These are phyloP conservation scores for Epichloe baconii DNA, from an alignment of 2,329 filamentous ascomycete species.

Conservation along the genomic window DNA sequence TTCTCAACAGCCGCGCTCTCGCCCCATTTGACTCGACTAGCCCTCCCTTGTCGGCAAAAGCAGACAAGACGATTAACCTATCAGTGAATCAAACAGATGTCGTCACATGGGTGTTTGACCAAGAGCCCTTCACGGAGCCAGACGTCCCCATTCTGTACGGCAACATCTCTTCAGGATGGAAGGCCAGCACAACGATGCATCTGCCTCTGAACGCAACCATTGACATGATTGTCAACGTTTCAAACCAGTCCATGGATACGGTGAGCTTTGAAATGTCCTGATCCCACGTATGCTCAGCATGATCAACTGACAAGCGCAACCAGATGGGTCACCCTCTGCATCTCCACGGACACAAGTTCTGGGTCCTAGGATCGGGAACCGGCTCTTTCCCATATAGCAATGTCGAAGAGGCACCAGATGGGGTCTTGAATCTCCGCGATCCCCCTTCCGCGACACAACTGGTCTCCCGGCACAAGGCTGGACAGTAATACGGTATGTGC, in stretches of 20 bases:
- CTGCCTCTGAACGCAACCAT: constrained; percentile 1
- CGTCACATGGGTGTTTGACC: constrained; percentile 1
- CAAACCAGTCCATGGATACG: constrained; percentile 3
- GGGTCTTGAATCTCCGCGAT: background rate
- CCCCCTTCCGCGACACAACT: constrained; percentile 4
- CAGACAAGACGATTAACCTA: background rate
- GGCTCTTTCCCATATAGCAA: constrained; percentile 1
- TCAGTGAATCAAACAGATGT: constrained; percentile 1
- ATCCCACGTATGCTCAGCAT: too few relatives aligned
- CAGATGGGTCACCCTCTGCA: constrained; percentile 4
- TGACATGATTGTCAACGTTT: background rate
- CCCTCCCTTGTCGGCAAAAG: background rate
- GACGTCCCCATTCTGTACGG: constrained; percentile 1
- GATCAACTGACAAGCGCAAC: background rate
- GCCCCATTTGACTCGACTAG: background rate
- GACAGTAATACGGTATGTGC: constrained; percentile 1
- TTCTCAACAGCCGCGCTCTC: background rate
- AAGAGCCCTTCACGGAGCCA: background rate
- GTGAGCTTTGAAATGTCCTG: background rate
- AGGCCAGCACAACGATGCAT: constrained; percentile 2
- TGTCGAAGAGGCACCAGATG: background rate
- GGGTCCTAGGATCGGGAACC: constrained; percentile 2
- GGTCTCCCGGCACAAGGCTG: constrained; percentile 1
- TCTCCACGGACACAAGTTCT: constrained; percentile 5
- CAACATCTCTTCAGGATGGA: constrained; percentile 2